Evolutionary conservation across 2,329 filamentous ascomycete species (phyloP), one percentile per base, ranked within the genome.

Genomic region (Arthrobotrys musiformis): DNA sequence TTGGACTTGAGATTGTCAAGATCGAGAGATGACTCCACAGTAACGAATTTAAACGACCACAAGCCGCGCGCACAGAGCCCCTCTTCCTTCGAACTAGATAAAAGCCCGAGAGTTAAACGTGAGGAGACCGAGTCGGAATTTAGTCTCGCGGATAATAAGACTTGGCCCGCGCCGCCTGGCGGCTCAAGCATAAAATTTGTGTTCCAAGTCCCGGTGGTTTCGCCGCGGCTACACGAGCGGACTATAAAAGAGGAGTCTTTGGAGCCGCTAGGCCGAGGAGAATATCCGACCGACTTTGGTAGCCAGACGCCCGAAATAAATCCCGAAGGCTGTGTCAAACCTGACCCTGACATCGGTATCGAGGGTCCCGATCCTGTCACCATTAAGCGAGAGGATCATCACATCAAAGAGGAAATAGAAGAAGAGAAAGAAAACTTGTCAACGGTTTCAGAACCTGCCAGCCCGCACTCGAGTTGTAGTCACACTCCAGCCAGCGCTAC

Each of bases 121-220:
- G 33, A 70, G 22, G 54, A 33, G 26, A 22, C 1, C 30, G 67
- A 70, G 11, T 7, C 56, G 15, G 15, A 62, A 26, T 60, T 70
- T 17, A 40, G 44, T 17, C 37, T 70, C 2, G 56, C 62, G 9
- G 40, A 42, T 17, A 66, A 13, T 5, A 35, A 40, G 30, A 66
- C 30, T 3, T 58, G 54, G 54, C 8, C 40, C 22, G 4, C 54
- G n/a, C 22, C 54, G 1, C 9, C 54, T 37, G 30, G 28, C 1
- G 9, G 22, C 19, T 33, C 54, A 15, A 26, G 17, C n/a, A 1
- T 40, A 40, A 26, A 26, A 8, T 19, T 37, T 26, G 1, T 37
- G 19, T 37, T 30, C 33, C 54, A 9, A 2, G n/a, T 11, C 11
- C 13, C 19, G 1, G 24, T 19, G 4, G 54, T 13, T 40, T 58